Percentiles rank a stretch among this genome's conserved stretches.
phyloP scores from a whole-genome alignment of 2,329 filamentous ascomycete genomes.

The Arachnopeziza araneosa region DNA sequence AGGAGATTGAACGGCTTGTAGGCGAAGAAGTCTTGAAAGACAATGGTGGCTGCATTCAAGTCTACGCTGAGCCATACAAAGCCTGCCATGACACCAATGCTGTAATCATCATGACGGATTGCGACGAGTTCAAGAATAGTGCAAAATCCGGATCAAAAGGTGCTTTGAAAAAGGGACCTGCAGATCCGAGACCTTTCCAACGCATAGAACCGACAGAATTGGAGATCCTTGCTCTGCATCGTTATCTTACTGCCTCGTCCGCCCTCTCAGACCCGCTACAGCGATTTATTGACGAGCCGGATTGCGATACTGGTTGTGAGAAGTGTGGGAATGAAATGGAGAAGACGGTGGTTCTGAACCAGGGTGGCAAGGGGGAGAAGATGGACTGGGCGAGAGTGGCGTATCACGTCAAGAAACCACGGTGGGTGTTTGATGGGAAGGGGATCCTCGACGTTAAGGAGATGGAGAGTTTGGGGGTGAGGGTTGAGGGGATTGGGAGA shows the following conservation, averaged over 20 bases:
- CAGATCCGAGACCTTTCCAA: conserved; percentile 23
- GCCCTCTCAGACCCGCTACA: conserved; percentile 20
- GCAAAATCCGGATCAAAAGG: background rate
- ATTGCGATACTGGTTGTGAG: conserved; percentile 29
- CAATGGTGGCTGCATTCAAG: conserved; percentile 31
- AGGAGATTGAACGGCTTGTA: conserved; percentile 33
- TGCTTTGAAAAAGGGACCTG: background rate
- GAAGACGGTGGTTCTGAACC: background rate
- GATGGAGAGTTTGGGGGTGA: conserved; percentile 28
- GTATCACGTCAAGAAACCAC: conserved; percentile 39
- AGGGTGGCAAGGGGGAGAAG: conserved; percentile 17
- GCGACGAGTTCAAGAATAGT: conserved; percentile 43
- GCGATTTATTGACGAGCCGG: conserved; percentile 19
- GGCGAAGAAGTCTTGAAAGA: conserved; percentile 27
- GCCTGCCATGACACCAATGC: conserved; percentile 42
- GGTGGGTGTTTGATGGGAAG: conserved; percentile 44
- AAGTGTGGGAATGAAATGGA: conserved; percentile 25
- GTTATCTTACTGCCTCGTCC: conserved; percentile 7
- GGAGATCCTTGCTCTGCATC: conserved; percentile 18
- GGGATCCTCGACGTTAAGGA: conserved; percentile 26
- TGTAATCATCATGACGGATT: conserved; percentile 46
- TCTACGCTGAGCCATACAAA: conserved; percentile 38
- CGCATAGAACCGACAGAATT: conserved; percentile 18
- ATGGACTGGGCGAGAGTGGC: conserved; percentile 43
- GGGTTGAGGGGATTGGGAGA: conserved; percentile 17